These are phyloP conservation scores for Ceratocystis diversiconidia DNA, from an alignment of 2,329 filamentous ascomycete genomes.

Conservation along the genomic window DNA sequence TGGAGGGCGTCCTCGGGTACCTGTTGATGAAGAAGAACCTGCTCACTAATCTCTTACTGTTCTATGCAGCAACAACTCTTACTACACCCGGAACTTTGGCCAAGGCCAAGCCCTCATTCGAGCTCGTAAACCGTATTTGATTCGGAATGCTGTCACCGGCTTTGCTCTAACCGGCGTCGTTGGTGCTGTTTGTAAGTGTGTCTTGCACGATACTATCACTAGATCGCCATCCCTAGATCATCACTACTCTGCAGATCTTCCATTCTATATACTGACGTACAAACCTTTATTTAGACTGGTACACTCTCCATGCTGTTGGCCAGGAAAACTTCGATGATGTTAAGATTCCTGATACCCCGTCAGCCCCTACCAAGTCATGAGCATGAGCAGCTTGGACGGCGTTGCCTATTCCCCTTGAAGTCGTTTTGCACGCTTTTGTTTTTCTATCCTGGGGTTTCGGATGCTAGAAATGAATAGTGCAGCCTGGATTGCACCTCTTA, in stretches of 20 bases:
- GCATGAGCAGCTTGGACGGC: conserved; percentile 26
- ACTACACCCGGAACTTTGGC: conserved; percentile 80
- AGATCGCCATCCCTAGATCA: neutral
- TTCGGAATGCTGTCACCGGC: conserved; percentile 79
- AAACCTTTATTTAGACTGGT: conserved; percentile 32
- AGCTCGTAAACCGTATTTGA: conserved; percentile 77
- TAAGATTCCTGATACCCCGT: conserved; percentile 63
- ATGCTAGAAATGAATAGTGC: neutral
- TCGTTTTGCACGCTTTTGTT: neutral
- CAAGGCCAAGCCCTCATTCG: conserved; percentile 82
- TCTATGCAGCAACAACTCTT: conserved; percentile 27
- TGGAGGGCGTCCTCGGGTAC: neutral
- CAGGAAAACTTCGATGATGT: conserved; percentile 97
- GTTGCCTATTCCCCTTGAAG: neutral
- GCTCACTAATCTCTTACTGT: no score
- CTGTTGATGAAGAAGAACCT: neutral
- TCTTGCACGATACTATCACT: neutral
- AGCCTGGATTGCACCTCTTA: neutral
- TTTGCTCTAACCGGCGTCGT: conserved; percentile 59
- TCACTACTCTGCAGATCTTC: neutral
- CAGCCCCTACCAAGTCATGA: conserved; percentile 22
- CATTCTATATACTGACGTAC: neutral
- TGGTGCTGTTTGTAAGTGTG: conserved; percentile 68
- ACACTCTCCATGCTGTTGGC: conserved; percentile 67
- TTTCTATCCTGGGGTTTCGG: neutral